Evolutionary conservation across 352 stramenopile species (phyloP), one percentile per base, ranked within the genome.

Genomic region (Peronospora farinosa): DNA sequence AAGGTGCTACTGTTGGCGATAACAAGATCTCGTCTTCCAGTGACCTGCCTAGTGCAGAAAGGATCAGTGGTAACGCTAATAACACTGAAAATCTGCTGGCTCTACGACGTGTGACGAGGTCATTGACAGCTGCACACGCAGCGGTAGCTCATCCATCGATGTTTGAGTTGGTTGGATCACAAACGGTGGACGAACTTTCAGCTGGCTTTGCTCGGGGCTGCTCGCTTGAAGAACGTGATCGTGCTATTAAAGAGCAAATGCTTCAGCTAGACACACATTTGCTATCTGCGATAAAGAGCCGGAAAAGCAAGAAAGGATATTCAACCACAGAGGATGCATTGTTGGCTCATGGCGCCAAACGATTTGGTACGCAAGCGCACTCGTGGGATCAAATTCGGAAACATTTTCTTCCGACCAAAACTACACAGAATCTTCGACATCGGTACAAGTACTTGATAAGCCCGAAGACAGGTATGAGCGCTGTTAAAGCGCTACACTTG

Each of bases 111-210:
- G 78, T 93, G 13, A 93, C 83, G 9, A 73, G 83, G 13, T 89
- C 83, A 5, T 61, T 93, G 31, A 89, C 69, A 2, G 78, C 83
- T 2, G 83, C 83, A 3, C 80, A 90, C 54, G 80, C 83, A 2
- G 83, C 83, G 0, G 74, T 93, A 13, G 71, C 75, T 2, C 79
- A 91, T 38, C 83, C 83, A 13, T 92, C 80, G 6, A 93, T 93
- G 79, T 93, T 92, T 57, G 83, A 93, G 39, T 60, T 93, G 43
- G 74, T 90, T 1, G 76, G 76, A 3, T 79, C 78, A 0, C 73
- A 87, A 38, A 65, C 72, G 0, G 54, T 87, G 1, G 68, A 84
- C 10, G 53, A 83, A n/a, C 46, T 93, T 7, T 72, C 71, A 0
- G 51, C 58, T 8, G 45, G 31, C 1, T 86, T 91, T 51, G 58